Evolutionary conservation across 1,284 basidiomycete species (phyloP), one percentile per base, ranked within the genome.

Genomic region (Ustilago crameri): DNA sequence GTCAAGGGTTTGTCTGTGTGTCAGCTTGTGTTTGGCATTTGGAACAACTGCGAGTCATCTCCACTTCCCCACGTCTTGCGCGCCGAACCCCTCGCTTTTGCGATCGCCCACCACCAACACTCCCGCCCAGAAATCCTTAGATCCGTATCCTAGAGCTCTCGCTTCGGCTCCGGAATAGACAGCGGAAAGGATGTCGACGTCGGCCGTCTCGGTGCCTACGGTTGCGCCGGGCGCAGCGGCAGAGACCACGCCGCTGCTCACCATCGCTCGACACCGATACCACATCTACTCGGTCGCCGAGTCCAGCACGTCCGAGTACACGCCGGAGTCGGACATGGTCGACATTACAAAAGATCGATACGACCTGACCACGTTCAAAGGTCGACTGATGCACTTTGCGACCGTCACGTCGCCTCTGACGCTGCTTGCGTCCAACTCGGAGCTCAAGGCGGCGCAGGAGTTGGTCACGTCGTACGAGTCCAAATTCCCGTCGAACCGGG

Each of bases 381-480:
- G 87, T n/a, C 84, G 87, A 22, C 75, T 87, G 8, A 57, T 76
- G 9, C 86, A 87, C 75, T 87, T 87, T 73, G 85, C 86, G 71
- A 83, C 82, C 5, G 85, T 85, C 43, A 87, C 87, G 0, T 87
- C 86, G 2, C 87, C 87, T 0, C 75, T 87, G 17, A 87, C 87
- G 5, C 83, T 87, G 22, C 80, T 87, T 44, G 85, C 86, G 1
- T 84, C 84, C 5, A 72, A 48, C 14, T 44, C 52, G 1, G 57
- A 72, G 46, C 67, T 79, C 32, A 57, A 65, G 14, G 32, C 48
- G 9, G 74, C 75, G 0, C 62, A 69, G 30, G 56, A 74, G 17
- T 40, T 66, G 8, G 75, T 79, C 8, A n/a, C 44, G 20, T 17
- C 42, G 3, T 60, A 56, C 51, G 75, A 79, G 34, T 23, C 63